Evolutionary conservation across 176 grass and related monocot genomes (phyloP).

Genomic region (Hsuehochloa calcarea): DNA sequence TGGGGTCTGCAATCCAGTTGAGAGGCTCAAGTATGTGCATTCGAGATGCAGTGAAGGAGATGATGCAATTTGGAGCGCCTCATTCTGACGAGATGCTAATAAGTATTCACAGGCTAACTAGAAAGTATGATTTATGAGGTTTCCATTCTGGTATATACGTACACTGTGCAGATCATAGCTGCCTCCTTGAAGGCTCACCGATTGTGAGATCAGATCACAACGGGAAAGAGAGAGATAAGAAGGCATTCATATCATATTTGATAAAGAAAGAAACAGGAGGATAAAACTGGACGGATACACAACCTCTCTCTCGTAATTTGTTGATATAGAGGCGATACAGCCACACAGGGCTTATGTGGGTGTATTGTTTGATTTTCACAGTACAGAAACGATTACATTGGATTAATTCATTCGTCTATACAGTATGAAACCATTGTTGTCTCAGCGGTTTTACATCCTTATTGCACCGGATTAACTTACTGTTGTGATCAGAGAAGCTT

Average conservation of each 20-base stretch:
- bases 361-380: slow-evolving; percentile 23
- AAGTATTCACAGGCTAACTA: slow-evolving; percentile 1
- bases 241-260: neutral
- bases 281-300: neutral
- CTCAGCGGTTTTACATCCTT: neutral
- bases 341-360: neutral
- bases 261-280: neutral
- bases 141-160: neutral
- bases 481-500: neutral
- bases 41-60: slow-evolving; percentile 77
- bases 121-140: neutral
- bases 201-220: slow-evolving; percentile 3
- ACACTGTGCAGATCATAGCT: slow-evolving; percentile 10
- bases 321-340: slow-evolving; percentile 23
- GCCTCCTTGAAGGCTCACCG: slow-evolving; percentile 13
- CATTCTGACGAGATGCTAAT: slow-evolving; percentile 50
- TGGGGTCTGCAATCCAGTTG: slow-evolving; percentile 89
- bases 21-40: slow-evolving; percentile 79
- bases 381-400: slow-evolving; percentile 38
- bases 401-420: slow-evolving; percentile 39
- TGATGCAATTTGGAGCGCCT: slow-evolving; percentile 68
- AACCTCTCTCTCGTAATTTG: neutral
- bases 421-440: neutral
- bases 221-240: neutral
- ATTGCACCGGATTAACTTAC: neutral